Evolutionary conservation across 2,329 filamentous ascomycete genomes (phyloP), one percentile per base, ranked within the genome.

Genomic region (Fusarium sp.): DNA sequence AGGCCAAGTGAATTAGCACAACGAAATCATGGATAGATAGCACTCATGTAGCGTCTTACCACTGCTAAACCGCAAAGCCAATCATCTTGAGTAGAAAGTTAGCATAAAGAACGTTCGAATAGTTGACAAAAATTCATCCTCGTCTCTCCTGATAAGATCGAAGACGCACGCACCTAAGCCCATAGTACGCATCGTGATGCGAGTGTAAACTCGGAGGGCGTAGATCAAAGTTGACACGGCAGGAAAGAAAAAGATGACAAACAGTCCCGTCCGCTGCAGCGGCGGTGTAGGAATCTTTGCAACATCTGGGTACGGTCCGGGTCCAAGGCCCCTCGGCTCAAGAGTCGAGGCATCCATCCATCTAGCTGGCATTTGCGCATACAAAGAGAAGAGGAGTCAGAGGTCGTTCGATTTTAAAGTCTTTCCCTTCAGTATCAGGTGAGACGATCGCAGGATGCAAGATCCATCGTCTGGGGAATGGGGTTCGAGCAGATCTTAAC

Each of bases 181-280:
- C 44, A 79, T 64, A 10, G 74, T 75, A 27, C 77, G 78, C 49
- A 77, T 75, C 12, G 74, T 79, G 24, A 80, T 49, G n/a, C 80
- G 76, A 27, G 74, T 77, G 22, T 78, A 81, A 10, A 77, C 59
- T 17, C 80, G 71, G 49, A 81, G 61, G 5, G 64, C 56, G 14
- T 77, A 75, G 3, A 77, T 51, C 2, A 81, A 42, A 46, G 79
- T 64, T 11, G 80, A 78, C 17, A 83, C 36, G 6, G 66, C 64
- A 1, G 81, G 80, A 14, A 82, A 81, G 55, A 81, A 64, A 67
- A 83, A 81, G 20, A 79, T 73, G 49, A 82, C 69, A 35, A 78
- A 77, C 4, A 82, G 61, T 1, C 76, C 81, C 12, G 67, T 67
- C 8, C 71, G 62, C 51, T 83, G 81, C n/a, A 80, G 77, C 17